phyloP scores from a whole-genome alignment of 1,139 yeast species.

The Yamadazyma dushanensis region DNA sequence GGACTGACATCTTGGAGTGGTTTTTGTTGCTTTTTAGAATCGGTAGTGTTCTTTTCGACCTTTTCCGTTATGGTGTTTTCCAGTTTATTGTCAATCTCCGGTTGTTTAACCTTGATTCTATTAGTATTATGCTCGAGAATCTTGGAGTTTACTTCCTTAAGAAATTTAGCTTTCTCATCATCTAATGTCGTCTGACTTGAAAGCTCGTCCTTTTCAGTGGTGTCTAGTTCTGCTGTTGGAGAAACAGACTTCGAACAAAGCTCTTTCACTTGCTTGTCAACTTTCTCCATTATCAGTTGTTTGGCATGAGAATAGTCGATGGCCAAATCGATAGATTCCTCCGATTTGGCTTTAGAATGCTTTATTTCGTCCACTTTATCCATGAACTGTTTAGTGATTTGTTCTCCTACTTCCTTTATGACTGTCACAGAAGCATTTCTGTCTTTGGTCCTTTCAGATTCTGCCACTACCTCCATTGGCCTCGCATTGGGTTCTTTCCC shows the following conservation, averaged over 20 bases:
- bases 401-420: slow-evolving; percentile 18
- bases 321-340: slow-evolving; percentile 9
- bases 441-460: background rate
- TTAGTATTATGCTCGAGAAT: slow-evolving; percentile 5
- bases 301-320: slow-evolving; percentile 14
- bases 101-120: too few species aligned
- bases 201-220: background rate
- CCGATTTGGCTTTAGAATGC: slow-evolving; percentile 14
- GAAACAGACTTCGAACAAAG: slow-evolving; percentile 16
- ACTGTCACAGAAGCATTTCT: slow-evolving; percentile 6
- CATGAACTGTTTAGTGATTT: slow-evolving; percentile 17
- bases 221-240: slow-evolving; percentile 6
- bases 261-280: slow-evolving; percentile 16
- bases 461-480: background rate
- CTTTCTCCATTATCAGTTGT: slow-evolving; percentile 15
- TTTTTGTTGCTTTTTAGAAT: background rate
- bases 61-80: too few species aligned
- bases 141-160: slow-evolving; percentile 11
- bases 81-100: too few species aligned
- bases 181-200: slow-evolving; percentile 1
- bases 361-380: slow-evolving; percentile 17
- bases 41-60: too few species aligned
- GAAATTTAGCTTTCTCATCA: slow-evolving; percentile 10
- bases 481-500: background rate
- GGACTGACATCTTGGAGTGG: slow-evolving; percentile 6